phyloP scores from a whole-genome alignment of 1,139 yeast species.

The Diutina mesorugosa region DNA sequence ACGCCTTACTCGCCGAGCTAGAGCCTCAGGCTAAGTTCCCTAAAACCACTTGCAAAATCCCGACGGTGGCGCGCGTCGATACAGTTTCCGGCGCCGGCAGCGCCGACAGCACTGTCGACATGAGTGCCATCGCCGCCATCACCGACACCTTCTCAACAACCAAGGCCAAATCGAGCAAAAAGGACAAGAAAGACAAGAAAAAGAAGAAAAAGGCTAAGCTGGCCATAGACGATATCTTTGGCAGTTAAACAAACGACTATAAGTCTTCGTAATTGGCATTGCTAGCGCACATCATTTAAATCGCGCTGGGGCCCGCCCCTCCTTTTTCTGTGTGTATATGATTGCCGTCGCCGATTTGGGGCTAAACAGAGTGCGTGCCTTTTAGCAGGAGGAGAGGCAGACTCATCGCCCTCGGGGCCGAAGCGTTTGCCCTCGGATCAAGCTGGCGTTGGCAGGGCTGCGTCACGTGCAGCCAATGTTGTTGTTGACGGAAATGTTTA shows the following conservation, averaged over 20 bases:
- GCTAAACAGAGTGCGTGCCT: too few relatives aligned
- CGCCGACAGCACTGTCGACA: not conserved
- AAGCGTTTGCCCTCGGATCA: not conserved
- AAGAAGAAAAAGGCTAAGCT: slow-evolving; percentile 31
- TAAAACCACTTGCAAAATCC: too few relatives aligned
- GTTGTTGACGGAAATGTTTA: not conserved
- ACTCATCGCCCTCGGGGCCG: not conserved
- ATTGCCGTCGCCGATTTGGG: too few relatives aligned
- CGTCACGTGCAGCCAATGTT: not conserved
- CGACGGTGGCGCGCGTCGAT: too few relatives aligned
- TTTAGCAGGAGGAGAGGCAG: not conserved
- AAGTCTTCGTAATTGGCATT: too few relatives aligned
- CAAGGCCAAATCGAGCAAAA: slow-evolving; percentile 4
- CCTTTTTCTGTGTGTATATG: too few relatives aligned
- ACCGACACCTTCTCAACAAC: slow-evolving; percentile 3
- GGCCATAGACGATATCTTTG: slow-evolving; percentile 51
- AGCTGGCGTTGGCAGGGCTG: not conserved
- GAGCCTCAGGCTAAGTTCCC: slow-evolving; percentile 3
- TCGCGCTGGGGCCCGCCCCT: too few relatives aligned
- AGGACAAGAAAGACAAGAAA: slow-evolving; percentile 10
- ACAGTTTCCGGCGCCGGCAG: not conserved
- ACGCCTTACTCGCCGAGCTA: slow-evolving; percentile 16
- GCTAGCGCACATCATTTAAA: too few relatives aligned
- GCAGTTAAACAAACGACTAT: slow-evolving; percentile 9
- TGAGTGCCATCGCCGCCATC: slow-evolving; percentile 5